Percentiles rank a stretch among this genome's conserved stretches.
phyloP scores from a whole-genome alignment of 2,329 filamentous ascomycete species.

The Metarhizium rileyi region DNA sequence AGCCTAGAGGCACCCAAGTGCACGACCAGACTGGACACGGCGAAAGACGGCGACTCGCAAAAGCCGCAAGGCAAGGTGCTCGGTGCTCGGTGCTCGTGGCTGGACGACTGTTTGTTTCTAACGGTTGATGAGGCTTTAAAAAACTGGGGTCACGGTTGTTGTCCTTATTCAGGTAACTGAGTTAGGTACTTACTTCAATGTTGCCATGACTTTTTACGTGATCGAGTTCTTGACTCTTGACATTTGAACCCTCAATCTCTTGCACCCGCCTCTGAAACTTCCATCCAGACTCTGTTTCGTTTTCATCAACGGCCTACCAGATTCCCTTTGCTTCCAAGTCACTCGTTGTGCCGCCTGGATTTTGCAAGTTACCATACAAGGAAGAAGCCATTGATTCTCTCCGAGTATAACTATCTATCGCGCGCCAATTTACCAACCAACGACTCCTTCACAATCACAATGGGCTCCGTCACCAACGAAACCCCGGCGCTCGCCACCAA shows the following conservation, averaged over 20 bases:
- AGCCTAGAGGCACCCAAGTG: too few relatives aligned
- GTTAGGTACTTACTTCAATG: too few relatives aligned
- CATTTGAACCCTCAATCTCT: constrained; percentile 4
- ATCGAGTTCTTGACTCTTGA: not conserved
- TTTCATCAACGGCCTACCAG: constrained; percentile 2
- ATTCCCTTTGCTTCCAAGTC: not conserved
- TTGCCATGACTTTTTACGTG: too few relatives aligned
- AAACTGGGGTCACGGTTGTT: too few relatives aligned
- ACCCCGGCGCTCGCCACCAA: constrained; percentile 54
- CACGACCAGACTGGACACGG: not conserved
- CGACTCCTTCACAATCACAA: constrained; percentile 15
- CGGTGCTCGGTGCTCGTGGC: too few relatives aligned
- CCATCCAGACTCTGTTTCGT: too few relatives aligned
- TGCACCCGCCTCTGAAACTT: too few relatives aligned
- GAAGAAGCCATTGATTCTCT: not conserved
- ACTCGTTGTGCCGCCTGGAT: not conserved
- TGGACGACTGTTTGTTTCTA: too few relatives aligned
- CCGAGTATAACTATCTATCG: too few relatives aligned
- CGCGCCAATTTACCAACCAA: not conserved
- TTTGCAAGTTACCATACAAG: not conserved
- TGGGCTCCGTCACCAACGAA: constrained; percentile 32
- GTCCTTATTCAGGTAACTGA: too few relatives aligned
- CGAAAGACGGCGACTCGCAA: not conserved
- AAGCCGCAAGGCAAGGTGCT: constrained; percentile 2
- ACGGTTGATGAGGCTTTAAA: not conserved